phyloP scores from a whole-genome alignment of 1,284 basidiomycete species.

The Tilletia walkeri region DNA sequence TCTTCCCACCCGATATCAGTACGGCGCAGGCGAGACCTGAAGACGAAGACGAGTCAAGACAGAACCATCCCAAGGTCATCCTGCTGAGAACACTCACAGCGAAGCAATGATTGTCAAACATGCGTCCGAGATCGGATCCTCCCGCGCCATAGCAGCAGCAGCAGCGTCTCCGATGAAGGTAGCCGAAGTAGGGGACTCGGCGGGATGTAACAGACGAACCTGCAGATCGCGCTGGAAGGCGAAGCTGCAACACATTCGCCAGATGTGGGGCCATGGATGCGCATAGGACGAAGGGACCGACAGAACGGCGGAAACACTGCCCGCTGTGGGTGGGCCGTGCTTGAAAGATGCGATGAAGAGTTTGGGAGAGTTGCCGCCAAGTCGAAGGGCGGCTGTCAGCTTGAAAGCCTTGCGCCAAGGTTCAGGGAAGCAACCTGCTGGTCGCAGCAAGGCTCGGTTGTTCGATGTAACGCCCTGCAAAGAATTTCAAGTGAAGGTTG shows the following conservation, averaged over 20 bases:
- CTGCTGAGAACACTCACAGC: background rate
- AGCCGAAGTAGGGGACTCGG: conserved; percentile 15
- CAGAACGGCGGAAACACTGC: conserved; percentile 21
- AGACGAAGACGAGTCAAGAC: background rate
- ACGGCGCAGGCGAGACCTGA: conserved; percentile 5
- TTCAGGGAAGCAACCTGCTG: conserved; percentile 13
- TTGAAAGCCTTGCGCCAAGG: conserved; percentile 7
- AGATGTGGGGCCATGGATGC: background rate
- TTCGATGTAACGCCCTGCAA: conserved; percentile 26
- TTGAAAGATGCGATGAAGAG: conserved; percentile 18
- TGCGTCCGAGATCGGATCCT: conserved; percentile 10
- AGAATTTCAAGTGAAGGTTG: background rate
- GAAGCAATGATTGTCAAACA: background rate
- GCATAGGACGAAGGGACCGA: conserved; percentile 16
- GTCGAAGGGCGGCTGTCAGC: conserved; percentile 3
- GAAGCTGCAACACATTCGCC: conserved; percentile 3
- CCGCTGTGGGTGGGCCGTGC: conserved; percentile 22
- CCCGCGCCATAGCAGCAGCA: conserved; percentile 5
- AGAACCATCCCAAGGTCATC: background rate
- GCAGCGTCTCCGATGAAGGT: conserved; percentile 13
- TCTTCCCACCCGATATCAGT: conserved; percentile 15
- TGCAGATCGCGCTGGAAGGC: background rate
- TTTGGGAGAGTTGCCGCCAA: conserved; percentile 1
- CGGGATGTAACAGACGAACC: background rate
- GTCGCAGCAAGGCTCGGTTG: conserved; percentile 29